Evolutionary conservation across 1,284 basidiomycete genomes (phyloP).

Genomic region (Inonotus obliquus): DNA sequence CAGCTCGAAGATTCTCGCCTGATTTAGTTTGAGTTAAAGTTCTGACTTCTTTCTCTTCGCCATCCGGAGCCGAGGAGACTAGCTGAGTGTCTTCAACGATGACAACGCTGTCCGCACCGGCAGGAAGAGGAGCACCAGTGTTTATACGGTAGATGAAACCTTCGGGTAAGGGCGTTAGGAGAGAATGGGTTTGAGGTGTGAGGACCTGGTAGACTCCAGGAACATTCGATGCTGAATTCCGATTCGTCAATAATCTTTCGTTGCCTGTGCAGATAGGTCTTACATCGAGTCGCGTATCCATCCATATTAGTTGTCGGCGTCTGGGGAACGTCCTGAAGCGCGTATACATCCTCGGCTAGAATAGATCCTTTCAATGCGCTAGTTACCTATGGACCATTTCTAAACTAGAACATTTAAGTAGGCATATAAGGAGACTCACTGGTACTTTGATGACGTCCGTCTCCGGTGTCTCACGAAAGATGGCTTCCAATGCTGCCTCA

Average conservation of each 20-base stretch:
- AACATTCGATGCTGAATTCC: constrained; percentile 45
- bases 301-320: constrained; percentile 78
- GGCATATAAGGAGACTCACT: constrained; percentile 29
- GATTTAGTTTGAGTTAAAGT: constrained; percentile 57
- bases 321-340: constrained; percentile 57
- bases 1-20: constrained; percentile 70
- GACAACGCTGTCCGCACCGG: constrained; percentile 72
- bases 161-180: constrained; percentile 38
- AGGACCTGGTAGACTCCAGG: constrained; percentile 70
- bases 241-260: neutral
- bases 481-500: constrained; percentile 54
- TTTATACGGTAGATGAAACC: constrained; percentile 71
- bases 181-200: constrained; percentile 48
- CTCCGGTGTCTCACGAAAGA: constrained; percentile 47
- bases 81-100: constrained; percentile 91
- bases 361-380: constrained; percentile 57
- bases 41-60: constrained; percentile 68
- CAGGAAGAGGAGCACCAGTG: constrained; percentile 73
- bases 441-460: constrained; percentile 35
- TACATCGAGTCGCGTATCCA: constrained; percentile 79
- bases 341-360: constrained; percentile 70
- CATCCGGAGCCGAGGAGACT: constrained; percentile 39
- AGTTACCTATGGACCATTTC: constrained; percentile 41
- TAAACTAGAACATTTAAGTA: neutral
- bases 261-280: constrained; percentile 20